phyloP scores from a whole-genome alignment of 2,329 filamentous ascomycete genomes.

The Diaporthe sp. region DNA sequence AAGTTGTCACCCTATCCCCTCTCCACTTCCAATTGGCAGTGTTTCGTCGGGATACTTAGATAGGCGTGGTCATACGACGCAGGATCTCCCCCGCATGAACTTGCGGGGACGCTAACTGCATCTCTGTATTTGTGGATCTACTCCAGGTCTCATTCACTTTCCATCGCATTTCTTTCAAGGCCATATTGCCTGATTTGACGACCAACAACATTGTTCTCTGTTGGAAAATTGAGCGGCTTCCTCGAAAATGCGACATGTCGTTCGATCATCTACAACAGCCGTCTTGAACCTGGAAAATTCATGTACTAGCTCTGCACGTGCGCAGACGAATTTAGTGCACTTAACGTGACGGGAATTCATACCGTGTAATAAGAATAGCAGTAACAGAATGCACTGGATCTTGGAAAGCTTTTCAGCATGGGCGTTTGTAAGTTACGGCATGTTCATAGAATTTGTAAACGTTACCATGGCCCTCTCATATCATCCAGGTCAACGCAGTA shows the following conservation, averaged over 20 bases:
- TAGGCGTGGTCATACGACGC: constrained; percentile 2
- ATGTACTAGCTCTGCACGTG: no score
- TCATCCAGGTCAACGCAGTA: no score
- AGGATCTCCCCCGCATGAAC: constrained; percentile 22
- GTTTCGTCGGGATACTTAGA: neutral
- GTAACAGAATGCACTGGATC: no score
- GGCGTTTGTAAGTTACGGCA: no score
- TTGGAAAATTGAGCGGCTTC: neutral
- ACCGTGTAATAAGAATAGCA: no score
- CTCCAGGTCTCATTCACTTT: neutral
- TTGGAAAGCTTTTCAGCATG: no score
- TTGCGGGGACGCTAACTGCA: constrained; percentile 4
- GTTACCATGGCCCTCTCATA: no score
- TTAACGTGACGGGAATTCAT: no score
- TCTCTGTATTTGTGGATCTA: neutral
- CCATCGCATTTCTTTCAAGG: neutral
- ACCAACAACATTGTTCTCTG: no score
- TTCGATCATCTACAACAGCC: neutral
- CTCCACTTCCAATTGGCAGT: neutral
- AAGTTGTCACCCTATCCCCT: neutral
- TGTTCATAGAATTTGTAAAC: no score
- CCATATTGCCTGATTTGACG: neutral
- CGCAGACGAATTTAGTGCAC: no score
- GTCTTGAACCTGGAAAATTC: no score
- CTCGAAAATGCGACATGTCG: neutral